These are phyloP conservation scores for Wallacemonas sp. DNA, from an alignment of 208 protist species.

Conservation along the genomic window DNA sequence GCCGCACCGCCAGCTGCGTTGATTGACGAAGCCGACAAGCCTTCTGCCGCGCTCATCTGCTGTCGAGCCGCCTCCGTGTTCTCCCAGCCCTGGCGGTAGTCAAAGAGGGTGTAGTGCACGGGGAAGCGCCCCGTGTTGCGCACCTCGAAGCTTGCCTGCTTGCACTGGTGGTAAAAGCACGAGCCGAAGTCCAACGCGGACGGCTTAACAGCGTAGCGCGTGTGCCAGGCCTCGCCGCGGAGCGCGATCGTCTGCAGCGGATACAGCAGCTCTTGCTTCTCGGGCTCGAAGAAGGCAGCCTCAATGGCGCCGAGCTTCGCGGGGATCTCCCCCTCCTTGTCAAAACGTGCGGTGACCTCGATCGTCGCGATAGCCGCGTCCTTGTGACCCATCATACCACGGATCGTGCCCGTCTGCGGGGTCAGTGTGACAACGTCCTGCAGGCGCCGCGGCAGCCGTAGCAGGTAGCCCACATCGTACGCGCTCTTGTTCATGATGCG, in stretches of 20 bases:
- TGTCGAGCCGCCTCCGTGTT: conserved; percentile 2
- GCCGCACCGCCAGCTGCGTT: background rate
- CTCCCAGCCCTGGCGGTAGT: conserved; percentile 54
- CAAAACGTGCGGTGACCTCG: conserved; percentile 72
- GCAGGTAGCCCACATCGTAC: conserved; percentile 92
- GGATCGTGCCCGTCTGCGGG: conserved; percentile 57
- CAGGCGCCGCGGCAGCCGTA: conserved; percentile 74
- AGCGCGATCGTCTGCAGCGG: conserved; percentile 80
- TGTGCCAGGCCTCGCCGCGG: conserved; percentile 89
- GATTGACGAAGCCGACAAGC: background rate
- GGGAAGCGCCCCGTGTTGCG: conserved; percentile 89
- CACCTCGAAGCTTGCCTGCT: conserved; percentile 85
- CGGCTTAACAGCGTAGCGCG: conserved; percentile 86
- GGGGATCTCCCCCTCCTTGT: conserved; percentile 81
- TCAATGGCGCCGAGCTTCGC: conserved; percentile 73
- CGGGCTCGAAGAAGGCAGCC: conserved; percentile 81
- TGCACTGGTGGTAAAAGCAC: conserved; percentile 83
- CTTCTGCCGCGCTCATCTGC: background rate
- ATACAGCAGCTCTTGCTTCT: conserved; percentile 80
- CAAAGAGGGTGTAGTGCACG: conserved; percentile 74
- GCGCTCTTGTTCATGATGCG: conserved; percentile 93
- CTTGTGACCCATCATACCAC: conserved; percentile 84
- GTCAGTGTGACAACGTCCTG: conserved; percentile 66
- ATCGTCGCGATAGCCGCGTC: conserved; percentile 80
- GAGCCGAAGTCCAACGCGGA: conserved; percentile 95